Evolutionary conservation across 1,284 basidiomycete genomes (phyloP).

Genomic region (Leccinum solheimii): DNA sequence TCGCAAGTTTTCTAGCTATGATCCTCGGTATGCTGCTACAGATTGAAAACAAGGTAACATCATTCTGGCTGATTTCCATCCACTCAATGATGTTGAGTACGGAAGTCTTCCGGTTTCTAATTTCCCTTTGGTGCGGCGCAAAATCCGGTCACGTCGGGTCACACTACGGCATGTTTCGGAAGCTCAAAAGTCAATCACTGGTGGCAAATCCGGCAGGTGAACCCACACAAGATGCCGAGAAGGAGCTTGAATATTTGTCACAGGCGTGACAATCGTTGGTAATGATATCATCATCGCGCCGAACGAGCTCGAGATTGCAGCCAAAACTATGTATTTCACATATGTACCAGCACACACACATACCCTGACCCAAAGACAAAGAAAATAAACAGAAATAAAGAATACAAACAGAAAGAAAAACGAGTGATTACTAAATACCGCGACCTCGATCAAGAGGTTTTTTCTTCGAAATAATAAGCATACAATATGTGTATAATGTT

Average conservation of each 20-base stretch:
- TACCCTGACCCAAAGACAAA: too few species aligned
- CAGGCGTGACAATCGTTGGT: too few species aligned
- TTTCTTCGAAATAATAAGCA: not conserved
- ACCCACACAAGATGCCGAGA: too few species aligned
- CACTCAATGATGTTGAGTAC: not conserved
- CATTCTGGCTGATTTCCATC: not conserved
- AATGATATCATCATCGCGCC: too few species aligned
- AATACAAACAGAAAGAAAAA: not conserved
- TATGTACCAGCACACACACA: too few species aligned
- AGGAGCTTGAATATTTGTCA: too few species aligned
- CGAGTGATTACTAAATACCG: not conserved
- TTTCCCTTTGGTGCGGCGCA: not conserved
- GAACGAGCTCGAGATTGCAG: too few species aligned
- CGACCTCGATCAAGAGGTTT: constrained; percentile 2
- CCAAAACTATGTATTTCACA: too few species aligned
- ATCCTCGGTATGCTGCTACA: not conserved
- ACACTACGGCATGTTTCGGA: not conserved
- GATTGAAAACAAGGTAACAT: not conserved
- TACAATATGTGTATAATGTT: constrained; percentile 1
- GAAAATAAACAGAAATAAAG: too few species aligned
- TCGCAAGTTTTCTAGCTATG: not conserved
- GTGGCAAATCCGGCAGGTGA: too few species aligned
- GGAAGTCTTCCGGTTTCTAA: not conserved
- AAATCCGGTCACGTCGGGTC: not conserved
- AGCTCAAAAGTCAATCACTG: too few species aligned